Base-by-base conservation (phyloP, 2,329 filamentous ascomycete genomes). In the Fusarium liriodendri region DNA sequence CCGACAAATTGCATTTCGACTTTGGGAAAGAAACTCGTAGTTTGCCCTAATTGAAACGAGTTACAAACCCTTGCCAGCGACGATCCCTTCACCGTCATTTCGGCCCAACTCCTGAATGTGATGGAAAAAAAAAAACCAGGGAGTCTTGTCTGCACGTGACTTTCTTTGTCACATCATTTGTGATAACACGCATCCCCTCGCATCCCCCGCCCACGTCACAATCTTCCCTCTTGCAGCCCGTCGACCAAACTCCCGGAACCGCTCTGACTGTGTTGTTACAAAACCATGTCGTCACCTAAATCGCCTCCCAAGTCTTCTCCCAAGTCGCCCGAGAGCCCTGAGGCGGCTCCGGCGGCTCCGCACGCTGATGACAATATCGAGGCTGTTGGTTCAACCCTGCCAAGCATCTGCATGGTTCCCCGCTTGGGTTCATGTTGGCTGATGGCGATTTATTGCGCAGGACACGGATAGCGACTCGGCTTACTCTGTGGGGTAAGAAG, bases 381-480 rank as follows among this genome's bases (percentile, higher is more conserved):
- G 16, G 45, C 60, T 32, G 60, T 62, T 20, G 38, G 47, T 27
- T n/a, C 42, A 27, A 25, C 32, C 29, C 20, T 38, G 20, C 37
- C 37, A 37, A 35, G n/a, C 37, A 22, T 32, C 13, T 27, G 22
- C 32, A 18, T 29, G 18, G 14, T 54, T 29, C 47, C 14, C 47
- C 47, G 16, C 22, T 18, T 29, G 13, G 2, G 22, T 16, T 32
- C 22, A 27, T 32, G 11, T 38, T 50, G 20, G 18, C 45, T 62
- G 37, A 62, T 37, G 2, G 13, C 10, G 11, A 32, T 54, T 14
- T 33, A 13, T 27, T 47, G 8, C n/a, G 14, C n/a, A 72, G 70
- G 70, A 72, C 10, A 54, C 62, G 25, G 62, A 71, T 54, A 64
- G 67, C 35, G 59, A 73, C 42, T 73, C 66, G 29, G 52, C 71